Percentiles rank a stretch among this genome's conserved stretches.
These are phyloP conservation scores for Fusarium zealandicum DNA, from an alignment of 2,329 filamentous ascomycete genomes.

Conservation along the genomic window DNA sequence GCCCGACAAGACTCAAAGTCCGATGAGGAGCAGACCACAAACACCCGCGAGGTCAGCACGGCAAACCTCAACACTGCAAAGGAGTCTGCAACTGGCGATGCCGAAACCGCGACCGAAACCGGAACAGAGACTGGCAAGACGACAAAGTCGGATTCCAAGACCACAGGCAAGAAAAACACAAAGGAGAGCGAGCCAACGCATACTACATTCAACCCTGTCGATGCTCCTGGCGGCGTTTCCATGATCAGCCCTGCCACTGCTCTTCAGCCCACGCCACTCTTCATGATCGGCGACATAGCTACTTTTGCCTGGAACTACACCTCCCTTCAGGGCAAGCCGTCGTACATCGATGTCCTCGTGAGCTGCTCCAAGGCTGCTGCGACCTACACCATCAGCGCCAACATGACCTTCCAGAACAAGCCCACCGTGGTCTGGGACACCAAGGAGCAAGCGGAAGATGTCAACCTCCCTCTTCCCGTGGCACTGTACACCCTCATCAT, in stretches of 20 bases:
- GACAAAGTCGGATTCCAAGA: conserved; percentile 17
- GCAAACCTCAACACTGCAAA: conserved; percentile 53
- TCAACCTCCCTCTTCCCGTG: conserved; percentile 57
- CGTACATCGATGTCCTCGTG: conserved; percentile 66
- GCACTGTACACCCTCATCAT: conserved; percentile 68
- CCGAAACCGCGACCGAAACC: conserved; percentile 7
- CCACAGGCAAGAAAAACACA: conserved; percentile 35
- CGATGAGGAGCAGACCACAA: conserved; percentile 23
- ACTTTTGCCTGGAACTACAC: conserved; percentile 74
- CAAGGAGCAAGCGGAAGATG: conserved; percentile 54
- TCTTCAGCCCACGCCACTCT: conserved; percentile 56
- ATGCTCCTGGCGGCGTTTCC: conserved; percentile 59
- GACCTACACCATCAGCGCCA: conserved; percentile 68
- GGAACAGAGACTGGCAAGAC: conserved; percentile 16
- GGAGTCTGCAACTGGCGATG: conserved; percentile 15
- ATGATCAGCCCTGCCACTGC: conserved; percentile 61
- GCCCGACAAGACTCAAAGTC: conserved; percentile 11
- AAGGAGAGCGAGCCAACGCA: conserved; percentile 41
- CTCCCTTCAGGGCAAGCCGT: conserved; percentile 62
- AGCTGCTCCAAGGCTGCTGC: conserved; percentile 60
- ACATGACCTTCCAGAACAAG: conserved; percentile 64
- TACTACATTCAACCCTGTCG: conserved; percentile 54
- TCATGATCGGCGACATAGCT: conserved; percentile 66
- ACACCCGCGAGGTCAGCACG: conserved; percentile 39
- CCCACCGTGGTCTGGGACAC: conserved; percentile 67